phyloP scores from a whole-genome alignment of 2,329 filamentous ascomycete genomes.

The Gnomoniopsis smithogilvyi region DNA sequence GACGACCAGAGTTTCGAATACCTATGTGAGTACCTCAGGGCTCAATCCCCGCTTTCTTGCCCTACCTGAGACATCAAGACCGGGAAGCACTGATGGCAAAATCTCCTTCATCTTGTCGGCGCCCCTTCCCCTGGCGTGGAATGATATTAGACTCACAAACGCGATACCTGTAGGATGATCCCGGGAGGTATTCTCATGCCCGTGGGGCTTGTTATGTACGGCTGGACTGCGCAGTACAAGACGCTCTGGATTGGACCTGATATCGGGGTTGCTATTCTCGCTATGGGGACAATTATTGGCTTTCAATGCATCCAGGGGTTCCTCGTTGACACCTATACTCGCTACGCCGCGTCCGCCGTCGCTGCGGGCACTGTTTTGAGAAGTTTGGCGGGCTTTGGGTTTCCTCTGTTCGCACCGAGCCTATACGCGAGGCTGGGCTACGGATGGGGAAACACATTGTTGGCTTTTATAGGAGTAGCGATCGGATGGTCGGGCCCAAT shows the following conservation, averaged over 20 bases:
- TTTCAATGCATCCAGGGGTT: conserved; percentile 46
- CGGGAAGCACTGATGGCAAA: too few relatives aligned
- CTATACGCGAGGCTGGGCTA: conserved; percentile 42
- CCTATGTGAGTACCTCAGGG: conserved; percentile 31
- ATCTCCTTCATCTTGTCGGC: too few relatives aligned
- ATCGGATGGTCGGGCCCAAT: conserved; percentile 39
- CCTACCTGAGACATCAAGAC: too few relatives aligned
- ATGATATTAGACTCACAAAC: too few relatives aligned
- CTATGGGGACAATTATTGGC: conserved; percentile 35
- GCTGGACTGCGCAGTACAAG: conserved; percentile 40
- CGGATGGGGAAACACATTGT: conserved; percentile 38
- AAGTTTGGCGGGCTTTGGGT: conserved; percentile 45
- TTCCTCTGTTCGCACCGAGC: conserved; percentile 47
- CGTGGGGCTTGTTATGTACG: conserved; percentile 42
- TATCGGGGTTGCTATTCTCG: conserved; percentile 37
- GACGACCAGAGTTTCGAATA: conserved; percentile 41
- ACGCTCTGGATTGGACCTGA: conserved; percentile 45
- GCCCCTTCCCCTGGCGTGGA: too few relatives aligned
- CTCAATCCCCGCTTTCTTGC: background rate
- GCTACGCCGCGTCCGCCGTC: conserved; percentile 43
- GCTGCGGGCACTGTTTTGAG: conserved; percentile 42
- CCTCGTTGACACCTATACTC: conserved; percentile 44
- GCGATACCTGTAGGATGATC: conserved; percentile 39
- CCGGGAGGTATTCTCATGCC: conserved; percentile 45
- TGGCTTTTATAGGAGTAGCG: conserved; percentile 40